Base-by-base conservation (phyloP, 2,329 filamentous ascomycete species). In the Colletotrichum scovillei region DNA sequence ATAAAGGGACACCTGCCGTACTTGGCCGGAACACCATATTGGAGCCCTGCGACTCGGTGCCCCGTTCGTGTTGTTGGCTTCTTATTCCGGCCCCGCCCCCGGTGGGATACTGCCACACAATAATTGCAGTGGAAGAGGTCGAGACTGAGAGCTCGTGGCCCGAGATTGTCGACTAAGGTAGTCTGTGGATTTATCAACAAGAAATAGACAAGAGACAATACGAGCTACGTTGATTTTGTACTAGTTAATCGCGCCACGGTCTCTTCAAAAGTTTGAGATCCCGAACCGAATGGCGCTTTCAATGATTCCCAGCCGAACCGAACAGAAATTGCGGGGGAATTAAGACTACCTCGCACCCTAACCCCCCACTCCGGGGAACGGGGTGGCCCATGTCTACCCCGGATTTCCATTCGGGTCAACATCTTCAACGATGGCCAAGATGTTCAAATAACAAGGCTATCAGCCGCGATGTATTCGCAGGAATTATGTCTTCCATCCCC, bases 341-440 rank as follows among this genome's bases (percentile, higher is more conserved):
- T 16, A 6, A 42, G 35, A 42, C 35, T 42, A 42, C 35, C n/a
- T 60, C 57, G 42, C 28, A 19, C n/a, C 26, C 35, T 14, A 35
- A 14, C 56, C 52, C 66, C 58, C 57, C 66, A 68, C 66, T 28
- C 28, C 57, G 66, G 66, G 66, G 66, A 68, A 68, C 57, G 66
- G 57, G 32, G n/a, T 30, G 16, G 24, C 30, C 57, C 42, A 49
- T 52, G 22, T 68, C 53, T 8, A 52, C 38, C 66, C 53, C 57
- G 30, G 35, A 26, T 63, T 63, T 55, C 46, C 28, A 16, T 16
- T 1, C 57, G 22, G n/a, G n/a, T 1, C 8, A 30, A 14, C 35
- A 30, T 60, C 22, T 26, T 19, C 16, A 22, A 16, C 35, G 14
- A 42, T 42, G 35, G 12, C 14, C 35, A 42, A 14, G 35, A 42